These are phyloP conservation scores for Rugosomyces carneus DNA, from an alignment of 1,284 basidiomycete genomes.

Conservation along the genomic window DNA sequence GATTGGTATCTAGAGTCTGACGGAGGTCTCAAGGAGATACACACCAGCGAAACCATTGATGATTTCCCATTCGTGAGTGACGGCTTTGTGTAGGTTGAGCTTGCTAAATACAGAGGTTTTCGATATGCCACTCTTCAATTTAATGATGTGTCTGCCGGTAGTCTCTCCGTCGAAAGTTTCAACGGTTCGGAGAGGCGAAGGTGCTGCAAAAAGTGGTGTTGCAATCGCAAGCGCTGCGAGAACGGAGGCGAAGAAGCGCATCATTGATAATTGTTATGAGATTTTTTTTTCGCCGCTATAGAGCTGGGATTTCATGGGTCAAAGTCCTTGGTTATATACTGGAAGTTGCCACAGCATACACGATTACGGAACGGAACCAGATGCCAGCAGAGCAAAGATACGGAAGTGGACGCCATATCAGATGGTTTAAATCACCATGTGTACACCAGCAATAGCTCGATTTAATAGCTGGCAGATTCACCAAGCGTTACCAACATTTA, in stretches of 20 bases:
- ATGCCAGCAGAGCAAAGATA: background rate
- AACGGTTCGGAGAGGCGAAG: conserved; percentile 18
- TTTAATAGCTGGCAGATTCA: background rate
- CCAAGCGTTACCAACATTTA: background rate
- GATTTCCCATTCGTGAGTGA: conserved; percentile 29
- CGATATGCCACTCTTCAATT: conserved; percentile 48
- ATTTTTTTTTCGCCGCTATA: too few species aligned
- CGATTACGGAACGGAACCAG: background rate
- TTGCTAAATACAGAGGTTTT: conserved; percentile 21
- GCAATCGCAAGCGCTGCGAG: conserved; percentile 13
- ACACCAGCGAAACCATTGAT: conserved; percentile 60
- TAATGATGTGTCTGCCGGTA: conserved; percentile 47
- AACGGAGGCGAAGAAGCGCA: conserved; percentile 13
- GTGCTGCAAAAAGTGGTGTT: conserved; percentile 19
- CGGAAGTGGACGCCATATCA: background rate
- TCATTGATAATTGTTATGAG: too few species aligned
- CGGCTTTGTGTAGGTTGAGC: conserved; percentile 23
- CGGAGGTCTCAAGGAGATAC: background rate
- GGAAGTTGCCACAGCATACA: background rate
- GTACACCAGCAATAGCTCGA: background rate
- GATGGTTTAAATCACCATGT: conserved; percentile 1
- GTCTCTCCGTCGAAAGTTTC: conserved; percentile 21
- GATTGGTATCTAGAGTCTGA: background rate
- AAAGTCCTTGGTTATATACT: background rate
- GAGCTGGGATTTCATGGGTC: too few species aligned